Evolutionary conservation across 2,329 filamentous ascomycete species (phyloP).

Genomic region (Stachybotrys chlorohalonatus): DNA sequence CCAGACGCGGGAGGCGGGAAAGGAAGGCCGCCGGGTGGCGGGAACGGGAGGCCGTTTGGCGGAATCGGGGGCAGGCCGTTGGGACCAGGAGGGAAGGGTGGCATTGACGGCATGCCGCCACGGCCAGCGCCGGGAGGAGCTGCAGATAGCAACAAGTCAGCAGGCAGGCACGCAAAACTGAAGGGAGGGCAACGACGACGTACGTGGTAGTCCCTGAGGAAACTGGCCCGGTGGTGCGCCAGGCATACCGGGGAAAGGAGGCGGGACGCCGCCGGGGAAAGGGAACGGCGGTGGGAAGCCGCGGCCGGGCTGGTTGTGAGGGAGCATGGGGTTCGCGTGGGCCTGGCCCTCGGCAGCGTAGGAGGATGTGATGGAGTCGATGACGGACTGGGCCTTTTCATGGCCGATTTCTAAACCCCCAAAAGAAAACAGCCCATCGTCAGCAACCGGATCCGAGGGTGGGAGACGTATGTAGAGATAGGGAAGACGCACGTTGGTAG

Average conservation of each 20-base stretch:
- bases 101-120: slow-evolving; percentile 38
- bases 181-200: slow-evolving; percentile 16
- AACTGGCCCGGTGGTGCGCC: slow-evolving; percentile 29
- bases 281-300: slow-evolving; percentile 45
- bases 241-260: slow-evolving; percentile 48
- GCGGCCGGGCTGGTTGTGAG: slow-evolving; percentile 54
- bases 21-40: slow-evolving; percentile 22
- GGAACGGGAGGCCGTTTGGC: slow-evolving; percentile 33
- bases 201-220: slow-evolving; percentile 42
- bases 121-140: slow-evolving; percentile 44
- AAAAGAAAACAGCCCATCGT: background rate
- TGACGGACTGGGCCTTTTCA: slow-evolving; percentile 96
- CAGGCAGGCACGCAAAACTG: background rate
- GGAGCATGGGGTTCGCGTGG: slow-evolving; percentile 75
- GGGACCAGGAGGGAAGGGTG: slow-evolving; percentile 32
- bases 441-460: slow-evolving; percentile 3
- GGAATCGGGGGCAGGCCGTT: slow-evolving; percentile 22
- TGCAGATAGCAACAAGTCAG: slow-evolving; percentile 14
- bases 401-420: slow-evolving; percentile 73
- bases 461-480: background rate
- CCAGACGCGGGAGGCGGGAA: slow-evolving; percentile 15
- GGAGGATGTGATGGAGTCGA: slow-evolving; percentile 93
- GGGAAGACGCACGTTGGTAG: slow-evolving; percentile 66
- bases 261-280: slow-evolving; percentile 49
- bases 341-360: slow-evolving; percentile 92